phyloP scores from a whole-genome alignment of 2,329 filamentous ascomycete species.

The Aspergillus udagawae region DNA sequence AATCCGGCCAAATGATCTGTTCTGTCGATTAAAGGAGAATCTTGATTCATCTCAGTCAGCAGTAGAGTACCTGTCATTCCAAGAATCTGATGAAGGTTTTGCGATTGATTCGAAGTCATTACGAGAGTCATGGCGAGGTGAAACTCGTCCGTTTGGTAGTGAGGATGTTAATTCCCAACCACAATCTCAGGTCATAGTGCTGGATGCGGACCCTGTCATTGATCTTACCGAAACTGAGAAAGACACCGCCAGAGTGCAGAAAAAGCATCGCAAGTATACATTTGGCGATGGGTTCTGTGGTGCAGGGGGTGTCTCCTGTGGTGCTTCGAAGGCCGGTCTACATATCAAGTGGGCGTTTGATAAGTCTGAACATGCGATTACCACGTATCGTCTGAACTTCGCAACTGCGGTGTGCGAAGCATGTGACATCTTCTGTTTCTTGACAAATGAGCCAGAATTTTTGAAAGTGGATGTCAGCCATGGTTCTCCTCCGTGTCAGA shows the following conservation, averaged over 20 bases:
- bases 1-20: constrained; percentile 25
- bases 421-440: constrained; percentile 44
- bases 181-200: constrained; percentile 1
- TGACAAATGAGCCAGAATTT: constrained; percentile 27
- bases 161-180: background rate
- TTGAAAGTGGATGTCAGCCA: constrained; percentile 65
- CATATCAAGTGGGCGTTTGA: constrained; percentile 63
- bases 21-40: constrained; percentile 30
- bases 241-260: constrained; percentile 24
- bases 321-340: constrained; percentile 58
- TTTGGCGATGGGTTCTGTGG: constrained; percentile 71
- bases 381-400: constrained; percentile 60
- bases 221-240: constrained; percentile 21
- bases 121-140: constrained; percentile 31
- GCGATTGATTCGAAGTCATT: constrained; percentile 13
- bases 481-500: constrained; percentile 73
- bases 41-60: constrained; percentile 20
- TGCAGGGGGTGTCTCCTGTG: constrained; percentile 66
- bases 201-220: constrained; percentile 15
- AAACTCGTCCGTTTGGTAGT: constrained; percentile 28
- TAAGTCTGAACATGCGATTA: constrained; percentile 51
- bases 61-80: constrained; percentile 26
- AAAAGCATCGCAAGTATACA: constrained; percentile 49
- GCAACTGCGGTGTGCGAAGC: constrained; percentile 32
- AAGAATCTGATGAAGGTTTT: constrained; percentile 27